Evolutionary conservation across 495 filamentous ascomycete genomes (phyloP).

Genomic region (Hypoxylon subgilvum): DNA sequence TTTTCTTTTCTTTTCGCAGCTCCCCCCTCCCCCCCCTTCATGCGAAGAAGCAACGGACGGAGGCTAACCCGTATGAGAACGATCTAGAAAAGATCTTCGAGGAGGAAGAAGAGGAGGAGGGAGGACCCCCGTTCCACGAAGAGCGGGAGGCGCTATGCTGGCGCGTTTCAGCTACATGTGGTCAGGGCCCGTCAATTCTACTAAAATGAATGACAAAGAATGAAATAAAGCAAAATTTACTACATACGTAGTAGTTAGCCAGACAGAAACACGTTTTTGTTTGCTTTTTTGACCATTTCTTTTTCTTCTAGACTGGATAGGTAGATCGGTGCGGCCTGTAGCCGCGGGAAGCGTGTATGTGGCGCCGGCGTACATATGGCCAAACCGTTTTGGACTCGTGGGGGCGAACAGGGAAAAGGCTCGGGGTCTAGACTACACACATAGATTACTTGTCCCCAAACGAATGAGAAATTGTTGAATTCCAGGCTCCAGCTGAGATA

Average conservation of each 20-base stretch:
- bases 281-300: constrained; percentile 11
- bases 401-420: not conserved
- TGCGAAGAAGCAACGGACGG: not conserved
- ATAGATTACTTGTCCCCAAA: too few relatives aligned
- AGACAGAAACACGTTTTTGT: too few relatives aligned
- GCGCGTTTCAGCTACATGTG: constrained; percentile 23
- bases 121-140: not conserved
- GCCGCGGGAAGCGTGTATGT: constrained; percentile 12
- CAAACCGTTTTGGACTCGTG: constrained; percentile 13
- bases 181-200: constrained; percentile 11
- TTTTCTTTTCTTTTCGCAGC: not conserved
- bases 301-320: not conserved
- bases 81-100: constrained; percentile 16
- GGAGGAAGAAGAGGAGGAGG: not conserved
- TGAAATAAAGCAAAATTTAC: too few relatives aligned
- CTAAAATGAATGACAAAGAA: too few relatives aligned
- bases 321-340: constrained; percentile 4
- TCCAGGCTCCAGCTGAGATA: too few relatives aligned
- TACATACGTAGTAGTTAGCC: too few relatives aligned
- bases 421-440: too few relatives aligned
- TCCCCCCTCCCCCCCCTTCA: too few relatives aligned
- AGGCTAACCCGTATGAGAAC: constrained; percentile 15
- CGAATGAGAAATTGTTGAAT: too few relatives aligned
- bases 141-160: constrained; percentile 23
- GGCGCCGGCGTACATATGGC: constrained; percentile 8